Evolutionary conservation across 306 rosid genomes (phyloP).

Genomic region (Lagenaria siceraria): DNA sequence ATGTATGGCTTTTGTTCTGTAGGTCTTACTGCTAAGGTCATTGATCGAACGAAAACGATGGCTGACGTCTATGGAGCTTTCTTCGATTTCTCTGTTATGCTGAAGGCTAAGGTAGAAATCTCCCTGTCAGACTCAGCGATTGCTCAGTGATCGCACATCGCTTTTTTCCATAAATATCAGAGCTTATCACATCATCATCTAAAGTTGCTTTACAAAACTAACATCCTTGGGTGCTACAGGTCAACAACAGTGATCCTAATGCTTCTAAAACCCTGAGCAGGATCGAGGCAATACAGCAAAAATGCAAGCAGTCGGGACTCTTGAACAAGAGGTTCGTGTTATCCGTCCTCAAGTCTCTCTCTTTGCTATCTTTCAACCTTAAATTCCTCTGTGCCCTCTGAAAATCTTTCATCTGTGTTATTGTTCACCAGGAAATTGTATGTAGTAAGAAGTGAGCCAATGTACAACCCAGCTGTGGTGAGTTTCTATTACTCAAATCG

Average conservation of each 20-base stretch:
- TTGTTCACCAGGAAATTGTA: constrained; percentile 36
- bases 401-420: constrained; percentile 11
- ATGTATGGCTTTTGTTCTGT: constrained; percentile 16
- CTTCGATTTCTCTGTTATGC: constrained; percentile 66
- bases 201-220: background rate
- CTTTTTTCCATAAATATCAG: background rate
- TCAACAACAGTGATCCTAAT: constrained; percentile 72
- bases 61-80: constrained; percentile 88
- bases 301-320: constrained; percentile 73
- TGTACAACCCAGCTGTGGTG: constrained; percentile 33
- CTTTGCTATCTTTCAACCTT: background rate
- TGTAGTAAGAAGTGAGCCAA: constrained; percentile 15
- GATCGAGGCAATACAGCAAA: constrained; percentile 57
- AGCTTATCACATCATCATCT: background rate
- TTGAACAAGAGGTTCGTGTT: constrained; percentile 45
- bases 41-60: constrained; percentile 70
- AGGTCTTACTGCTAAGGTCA: constrained; percentile 95
- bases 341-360: background rate
- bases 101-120: constrained; percentile 64
- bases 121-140: constrained; percentile 6
- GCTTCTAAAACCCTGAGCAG: constrained; percentile 74
- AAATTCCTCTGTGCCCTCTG: background rate
- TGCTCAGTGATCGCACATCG: background rate
- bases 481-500: background rate
- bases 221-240: constrained; percentile 29